These are phyloP conservation scores for Glycine soja DNA, from an alignment of 306 rosid species.

Conservation along the genomic window DNA sequence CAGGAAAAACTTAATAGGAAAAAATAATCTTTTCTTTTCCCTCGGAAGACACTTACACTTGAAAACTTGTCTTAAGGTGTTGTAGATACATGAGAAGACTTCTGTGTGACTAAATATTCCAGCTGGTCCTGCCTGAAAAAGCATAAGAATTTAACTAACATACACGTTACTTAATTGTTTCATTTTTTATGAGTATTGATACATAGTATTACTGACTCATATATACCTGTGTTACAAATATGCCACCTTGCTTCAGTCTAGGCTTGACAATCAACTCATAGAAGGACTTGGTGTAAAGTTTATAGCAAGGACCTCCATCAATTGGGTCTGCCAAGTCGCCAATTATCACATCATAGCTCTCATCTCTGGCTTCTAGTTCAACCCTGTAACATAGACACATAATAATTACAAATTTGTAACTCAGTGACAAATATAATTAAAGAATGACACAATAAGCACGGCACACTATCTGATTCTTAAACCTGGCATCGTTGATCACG, in stretches of 20 bases:
- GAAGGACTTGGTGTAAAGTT: slow-evolving; percentile 94
- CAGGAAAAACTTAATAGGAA: background rate
- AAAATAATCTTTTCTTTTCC: background rate
- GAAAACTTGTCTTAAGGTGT: slow-evolving; percentile 89
- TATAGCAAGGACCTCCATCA: slow-evolving; percentile 97
- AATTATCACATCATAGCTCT: slow-evolving; percentile 77
- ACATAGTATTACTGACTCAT: background rate
- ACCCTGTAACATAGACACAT: slow-evolving; percentile 60
- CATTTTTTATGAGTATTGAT: background rate
- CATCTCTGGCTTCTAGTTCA: slow-evolving; percentile 73
- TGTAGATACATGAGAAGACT: slow-evolving; percentile 93
- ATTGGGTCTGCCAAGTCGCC: slow-evolving; percentile 98
- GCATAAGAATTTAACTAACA: slow-evolving; percentile 17
- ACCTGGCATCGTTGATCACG: slow-evolving; percentile 94
- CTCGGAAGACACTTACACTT: slow-evolving; percentile 64
- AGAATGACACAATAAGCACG: slow-evolving; percentile 12
- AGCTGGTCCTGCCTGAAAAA: slow-evolving; percentile 92
- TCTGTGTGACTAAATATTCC: slow-evolving; percentile 96
- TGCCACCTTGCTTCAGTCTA: slow-evolving; percentile 80
- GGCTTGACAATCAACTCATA: slow-evolving; percentile 85
- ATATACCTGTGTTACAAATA: slow-evolving; percentile 90
- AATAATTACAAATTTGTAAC: background rate
- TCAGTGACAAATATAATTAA: background rate
- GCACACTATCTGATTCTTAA: background rate
- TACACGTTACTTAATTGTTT: background rate